Percentiles rank a stretch among this genome's conserved stretches.
These are phyloP conservation scores for Trichosporon coremiiforme DNA, from an alignment of 1,284 basidiomycete species.

Conservation along the genomic window DNA sequence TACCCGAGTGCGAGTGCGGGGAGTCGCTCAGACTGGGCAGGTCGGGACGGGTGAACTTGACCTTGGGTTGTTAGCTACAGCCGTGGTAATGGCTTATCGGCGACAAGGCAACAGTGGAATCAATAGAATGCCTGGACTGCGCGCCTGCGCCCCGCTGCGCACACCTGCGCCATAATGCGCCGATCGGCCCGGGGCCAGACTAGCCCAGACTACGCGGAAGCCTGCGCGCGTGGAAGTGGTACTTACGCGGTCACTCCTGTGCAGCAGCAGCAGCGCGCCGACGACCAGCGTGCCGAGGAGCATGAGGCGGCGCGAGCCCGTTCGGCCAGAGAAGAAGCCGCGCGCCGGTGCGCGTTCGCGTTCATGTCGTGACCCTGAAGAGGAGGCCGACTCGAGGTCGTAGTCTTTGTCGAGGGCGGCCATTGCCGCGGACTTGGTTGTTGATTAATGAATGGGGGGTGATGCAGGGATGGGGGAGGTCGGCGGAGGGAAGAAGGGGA, in stretches of 20 bases:
- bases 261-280: background rate
- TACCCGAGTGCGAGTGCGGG: background rate
- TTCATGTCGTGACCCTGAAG: background rate
- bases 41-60: background rate
- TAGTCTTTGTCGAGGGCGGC: slow-evolving; percentile 1
- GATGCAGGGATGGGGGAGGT: too few relatives aligned
- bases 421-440: background rate
- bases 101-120: background rate
- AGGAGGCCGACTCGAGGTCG: background rate
- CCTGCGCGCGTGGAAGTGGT: background rate
- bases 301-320: background rate
- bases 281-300: background rate
- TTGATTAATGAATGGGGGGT: background rate
- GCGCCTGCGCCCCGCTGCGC: too few relatives aligned
- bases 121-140: too few relatives aligned
- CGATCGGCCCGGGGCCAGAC: background rate
- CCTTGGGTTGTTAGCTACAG: background rate
- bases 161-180: too few relatives aligned
- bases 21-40: background rate
- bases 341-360: background rate
- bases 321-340: background rate
- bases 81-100: background rate
- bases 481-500: too few relatives aligned
- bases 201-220: background rate
- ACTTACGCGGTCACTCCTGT: background rate